Conservation (phyloP, 306 rosid genomes). For the Trichosanthes truncata region DNA sequence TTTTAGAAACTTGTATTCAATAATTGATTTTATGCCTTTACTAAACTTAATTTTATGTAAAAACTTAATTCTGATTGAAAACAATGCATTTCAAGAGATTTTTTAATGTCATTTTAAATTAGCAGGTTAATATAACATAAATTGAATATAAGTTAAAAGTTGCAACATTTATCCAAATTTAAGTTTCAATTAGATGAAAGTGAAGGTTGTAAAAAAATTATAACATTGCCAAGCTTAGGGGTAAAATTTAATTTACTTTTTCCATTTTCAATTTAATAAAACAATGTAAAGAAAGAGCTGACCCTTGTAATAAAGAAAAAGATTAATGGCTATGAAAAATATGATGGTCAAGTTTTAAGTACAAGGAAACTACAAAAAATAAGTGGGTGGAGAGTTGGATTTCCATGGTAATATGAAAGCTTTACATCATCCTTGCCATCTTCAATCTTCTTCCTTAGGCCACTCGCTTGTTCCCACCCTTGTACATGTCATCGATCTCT, state of each 20-base stretch:
- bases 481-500: conserved; percentile 67
- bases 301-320: neutral
- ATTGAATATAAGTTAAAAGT: no score
- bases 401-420: neutral
- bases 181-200: no score
- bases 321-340: neutral
- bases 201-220: no score
- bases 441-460: conserved; percentile 24
- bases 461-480: conserved; percentile 39
- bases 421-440: neutral
- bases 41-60: no score
- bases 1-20: no score
- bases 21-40: no score
- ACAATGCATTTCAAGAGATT: no score
- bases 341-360: neutral
- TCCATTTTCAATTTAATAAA: no score
- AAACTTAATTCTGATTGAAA: no score
- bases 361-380: neutral
- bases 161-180: no score
- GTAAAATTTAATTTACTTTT: neutral
- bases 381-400: neutral
- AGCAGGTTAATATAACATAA: no score
- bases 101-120: no score
- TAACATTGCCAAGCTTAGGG: neutral
- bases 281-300: neutral